These are phyloP conservation scores for Aspergillus aculeatinus DNA, from an alignment of 2,329 filamentous ascomycete genomes.

Conservation along the genomic window DNA sequence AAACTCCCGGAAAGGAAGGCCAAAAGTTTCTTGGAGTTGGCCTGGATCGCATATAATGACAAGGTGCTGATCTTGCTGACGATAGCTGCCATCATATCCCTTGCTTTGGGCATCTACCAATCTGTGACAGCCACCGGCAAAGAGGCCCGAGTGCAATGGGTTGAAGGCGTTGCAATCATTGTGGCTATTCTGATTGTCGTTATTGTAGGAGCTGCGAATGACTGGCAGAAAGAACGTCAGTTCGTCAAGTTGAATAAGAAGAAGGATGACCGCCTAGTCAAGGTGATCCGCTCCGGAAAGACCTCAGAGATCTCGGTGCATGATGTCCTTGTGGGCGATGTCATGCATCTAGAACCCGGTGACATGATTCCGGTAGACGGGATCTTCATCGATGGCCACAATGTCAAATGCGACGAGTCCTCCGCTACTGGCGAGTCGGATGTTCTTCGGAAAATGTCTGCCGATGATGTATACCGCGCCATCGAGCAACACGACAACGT, in stretches of 20 bases:
- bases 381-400: constrained; percentile 66
- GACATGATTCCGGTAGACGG: constrained; percentile 71
- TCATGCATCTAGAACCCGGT: constrained; percentile 71
- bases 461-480: constrained; percentile 62
- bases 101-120: constrained; percentile 73
- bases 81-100: constrained; percentile 69
- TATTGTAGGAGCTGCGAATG: constrained; percentile 72
- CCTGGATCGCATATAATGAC: constrained; percentile 81
- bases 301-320: constrained; percentile 68
- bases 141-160: constrained; percentile 68
- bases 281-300: constrained; percentile 72
- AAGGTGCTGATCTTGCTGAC: constrained; percentile 73
- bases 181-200: constrained; percentile 75
- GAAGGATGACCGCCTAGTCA: constrained; percentile 73
- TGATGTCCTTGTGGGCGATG: constrained; percentile 71
- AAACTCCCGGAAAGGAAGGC: constrained; percentile 66
- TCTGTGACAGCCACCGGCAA: constrained; percentile 58
- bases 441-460: constrained; percentile 65
- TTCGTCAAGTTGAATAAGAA: constrained; percentile 79
- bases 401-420: constrained; percentile 70
- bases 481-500: constrained; percentile 61
- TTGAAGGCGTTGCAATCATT: constrained; percentile 77
- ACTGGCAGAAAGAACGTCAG: constrained; percentile 79
- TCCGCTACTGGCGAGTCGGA: constrained; percentile 76
- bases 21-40: constrained; percentile 67